Conservation (phyloP, 148 eudicot genomes). For the Nepenthes gracilis region DNA sequence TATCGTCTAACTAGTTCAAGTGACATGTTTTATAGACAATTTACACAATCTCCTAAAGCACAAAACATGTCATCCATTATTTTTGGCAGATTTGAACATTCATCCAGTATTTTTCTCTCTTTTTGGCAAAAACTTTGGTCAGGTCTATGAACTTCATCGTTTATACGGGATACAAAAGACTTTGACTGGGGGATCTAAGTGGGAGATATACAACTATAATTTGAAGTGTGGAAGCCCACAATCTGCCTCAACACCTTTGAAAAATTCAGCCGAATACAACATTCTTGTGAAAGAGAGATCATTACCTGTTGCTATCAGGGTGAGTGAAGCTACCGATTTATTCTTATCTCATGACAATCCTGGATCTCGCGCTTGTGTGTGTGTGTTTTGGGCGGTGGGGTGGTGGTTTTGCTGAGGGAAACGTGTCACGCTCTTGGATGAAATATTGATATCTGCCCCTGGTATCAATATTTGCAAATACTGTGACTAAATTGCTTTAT, state of each 20-base stretch:
- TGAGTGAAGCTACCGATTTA: constrained; percentile 12
- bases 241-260: constrained; percentile 7
- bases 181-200: constrained; percentile 22
- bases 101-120: neutral
- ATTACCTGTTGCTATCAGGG: constrained; percentile 14
- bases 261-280: constrained; percentile 4
- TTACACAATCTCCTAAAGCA: neutral
- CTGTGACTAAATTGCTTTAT: too few relatives aligned
- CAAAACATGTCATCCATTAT: neutral
- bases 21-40: neutral
- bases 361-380: neutral
- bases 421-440: too few relatives aligned
- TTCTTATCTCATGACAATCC: neutral
- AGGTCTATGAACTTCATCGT: constrained; percentile 55
- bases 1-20: too few relatives aligned
- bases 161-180: constrained; percentile 31
- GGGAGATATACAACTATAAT: constrained; percentile 12
- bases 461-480: too few relatives aligned
- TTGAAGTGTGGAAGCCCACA: constrained; percentile 7
- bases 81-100: neutral
- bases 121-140: constrained; percentile 2
- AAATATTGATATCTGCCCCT: too few relatives aligned
- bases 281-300: constrained; percentile 7
- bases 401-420: neutral
- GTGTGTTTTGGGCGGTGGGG: neutral